Base-by-base conservation (phyloP, 805 yeast species). In the Pichia paraexigua region DNA sequence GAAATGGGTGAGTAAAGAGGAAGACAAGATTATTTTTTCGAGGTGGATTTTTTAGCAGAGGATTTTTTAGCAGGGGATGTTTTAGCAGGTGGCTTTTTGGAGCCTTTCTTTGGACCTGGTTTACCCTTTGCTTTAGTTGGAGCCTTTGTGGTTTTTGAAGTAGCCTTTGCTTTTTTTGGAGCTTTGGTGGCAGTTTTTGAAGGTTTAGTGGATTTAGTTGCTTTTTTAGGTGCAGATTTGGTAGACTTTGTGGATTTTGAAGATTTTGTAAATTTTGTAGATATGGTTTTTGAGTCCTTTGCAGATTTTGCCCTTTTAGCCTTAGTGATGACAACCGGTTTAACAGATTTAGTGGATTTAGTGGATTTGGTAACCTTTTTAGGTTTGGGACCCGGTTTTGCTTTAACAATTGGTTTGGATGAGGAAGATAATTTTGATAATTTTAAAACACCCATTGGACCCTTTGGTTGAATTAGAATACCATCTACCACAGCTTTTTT, bases 391-490 rank as follows among this genome's bases (percentile, higher is more conserved):
- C 39, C 45, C 15, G 41, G 41, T 42, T 47, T 56, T 48, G 57
- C 57, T 52, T 63, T 56, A 39, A 62, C 57, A 48, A 56, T 54
- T 21, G 58, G 53, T 58, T 71, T 72, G 43, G 66, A 66, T 22
- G 62, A 55, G 85, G 67, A 4, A 5, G 18, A 9, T 2, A 9
- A n/a, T 35, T 35, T 35, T 2, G 39, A 35, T 35, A 35, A 35
- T 35, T 70, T 87, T 87, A 57, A 87, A 79, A 45, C 87, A 47
- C 95, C 96, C 13, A 95, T 82, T 20, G 96, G 84, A 46, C 96
- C 96, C 72, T 88, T 87, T 65, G 95, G 95, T 71, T 87, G 95
- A 45, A 76, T 66, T 58, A 88, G 86, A 48, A 79, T 85, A 46
- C 86, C 92, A n/a, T 80, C 66, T 55, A 77, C 80, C 54, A 89